Evolutionary conservation across 768 basidiomycete genomes (phyloP), one percentile per base, ranked within the genome.

Genomic region (Fistulinella prunicolor): DNA sequence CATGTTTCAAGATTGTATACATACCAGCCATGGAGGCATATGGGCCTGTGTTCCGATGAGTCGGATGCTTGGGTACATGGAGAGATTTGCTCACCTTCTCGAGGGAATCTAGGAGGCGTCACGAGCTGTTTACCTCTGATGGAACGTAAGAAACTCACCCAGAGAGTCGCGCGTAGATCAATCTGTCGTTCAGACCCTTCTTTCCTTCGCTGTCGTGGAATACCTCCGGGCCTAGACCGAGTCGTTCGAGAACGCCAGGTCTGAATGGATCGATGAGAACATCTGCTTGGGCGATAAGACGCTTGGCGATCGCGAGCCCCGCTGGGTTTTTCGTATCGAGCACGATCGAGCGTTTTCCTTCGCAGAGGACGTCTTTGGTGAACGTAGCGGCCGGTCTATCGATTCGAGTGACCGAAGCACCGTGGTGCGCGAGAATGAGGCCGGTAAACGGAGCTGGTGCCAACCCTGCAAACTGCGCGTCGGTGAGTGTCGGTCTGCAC

Each of bases 401-500:
- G 42, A 93, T 73, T 24, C 89, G 83, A 17, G 79, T 78, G 34
- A 92, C 89, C 38, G 76, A 76, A 29, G 89, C 89, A 4, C 89
- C 89, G 56, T 85, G 82, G 66, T 91, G 89, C 2, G 88, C 82
- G 28, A 93, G 76, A 38, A 91, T 62, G 36, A 91, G 74, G 23
- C 86, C 87, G 9, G 86, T 81, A 55, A 88, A 91, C 0, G 89
- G 89, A 1, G 80, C 89, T 1, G 89, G 89, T 4, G 89, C 89
- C 22, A 92, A 74, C 24, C 89, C 89, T 22, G 83, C 89, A 59
- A 91, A 89, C 86, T 91, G 54, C 9, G 17, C 30, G 19, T 50
- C 19, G 42, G 39, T n/a, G 21, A 9, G 30, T 30, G 14, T 19
- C 3, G 35, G 12, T 36, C 17, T 17, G 35, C 26, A 30, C 6